Evolutionary conservation across 2,329 filamentous ascomycete species (phyloP), one percentile per base, ranked within the genome.

Genomic region (Orbilia blumenaviensis): DNA sequence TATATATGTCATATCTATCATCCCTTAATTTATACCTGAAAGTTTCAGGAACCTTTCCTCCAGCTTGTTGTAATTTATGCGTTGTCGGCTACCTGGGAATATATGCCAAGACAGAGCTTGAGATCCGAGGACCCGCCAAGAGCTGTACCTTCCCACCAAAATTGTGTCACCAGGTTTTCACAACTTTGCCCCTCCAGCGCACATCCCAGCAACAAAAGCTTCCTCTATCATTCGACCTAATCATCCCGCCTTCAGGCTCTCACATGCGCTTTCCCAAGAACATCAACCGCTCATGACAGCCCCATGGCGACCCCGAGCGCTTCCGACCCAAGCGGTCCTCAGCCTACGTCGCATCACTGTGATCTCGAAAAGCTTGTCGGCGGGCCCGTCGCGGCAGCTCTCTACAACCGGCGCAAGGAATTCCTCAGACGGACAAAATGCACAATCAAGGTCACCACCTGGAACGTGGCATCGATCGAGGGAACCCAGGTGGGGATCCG

Each of bases 381-480:
- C 18, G 72, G 72, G 8, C 72, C 72, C 2, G 56, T 76, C 60
- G 72, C 72, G 12, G 72, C 72, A 14, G 64, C 64, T 66, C 64
- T 76, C 46, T 76, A 42, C 48, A 36, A 44, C 16, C 64, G 72
- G 25, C 64, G 72, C 18, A 29, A 48, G 25, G 72, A 76, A 48
- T 76, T 64, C 23, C 72, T 76, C n/a, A 32, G 8, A 68, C 78
- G 52, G 78, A 80, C 46, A 10, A 76, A 27, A 56, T 66, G 64
- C 32, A 76, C 41, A 3, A 46, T 99, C 83, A 97, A 97, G 83
- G 87, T 99, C 61, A 95, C 94, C 44, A 91, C 92, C 0, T 99
- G 95, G 95, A 99, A 99, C 83, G 92, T 97, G 14, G 95, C 93
- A 2, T 90, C 91, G n/a, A 29, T 73, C 8, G 64, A 73, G 32